Evolutionary conservation across 345 rosid species (phyloP), one percentile per base, ranked within the genome.

Genomic region (Dimocarpus longan): DNA sequence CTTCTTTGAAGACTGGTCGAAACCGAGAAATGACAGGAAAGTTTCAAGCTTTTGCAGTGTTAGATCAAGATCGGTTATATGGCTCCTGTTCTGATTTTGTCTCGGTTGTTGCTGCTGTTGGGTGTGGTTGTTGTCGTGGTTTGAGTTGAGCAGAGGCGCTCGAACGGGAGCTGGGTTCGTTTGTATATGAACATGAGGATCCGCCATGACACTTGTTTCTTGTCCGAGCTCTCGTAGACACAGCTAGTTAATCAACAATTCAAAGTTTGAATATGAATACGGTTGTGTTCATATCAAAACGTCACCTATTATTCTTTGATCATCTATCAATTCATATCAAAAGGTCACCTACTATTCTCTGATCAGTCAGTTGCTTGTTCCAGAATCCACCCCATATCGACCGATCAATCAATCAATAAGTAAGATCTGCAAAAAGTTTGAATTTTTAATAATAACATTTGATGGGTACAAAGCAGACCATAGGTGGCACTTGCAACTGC

Each of bases 21-120:
- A 95, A 32, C 98, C 98, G 16, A 95, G 89, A 52, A 90, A 71
- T 1, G 84, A 77, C 40, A 95, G 80, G 76, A 90, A 88, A 43
- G 59, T 77, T 77, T 92, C 95, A 0, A 95, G 84, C 85, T 82
- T 81, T 62, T 70, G 54, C 16, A 93, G 84, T 16, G 86, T 79
- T 57, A 54, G 69, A 43, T 82, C 91, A 5, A 95, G 90, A 74
- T 90, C 88, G 44, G 85, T 71, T 72, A 83, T 84, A 13, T 65
- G 83, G 26, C 39, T 24, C 24, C 19, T 66, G 18, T 22, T 42
- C 9, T 18, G 42, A 21, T 54, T 63, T 6, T 22, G 73, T 4
- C 43, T 66, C 21, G 37, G 73, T 22, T 10, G 28, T 10, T 68
- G 71, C 15, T 75, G 82, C 1, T 69, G 76, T 57, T 43, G 50